phyloP scores from a whole-genome alignment of 2,329 filamentous ascomycete species.

The Thelonectria olida region DNA sequence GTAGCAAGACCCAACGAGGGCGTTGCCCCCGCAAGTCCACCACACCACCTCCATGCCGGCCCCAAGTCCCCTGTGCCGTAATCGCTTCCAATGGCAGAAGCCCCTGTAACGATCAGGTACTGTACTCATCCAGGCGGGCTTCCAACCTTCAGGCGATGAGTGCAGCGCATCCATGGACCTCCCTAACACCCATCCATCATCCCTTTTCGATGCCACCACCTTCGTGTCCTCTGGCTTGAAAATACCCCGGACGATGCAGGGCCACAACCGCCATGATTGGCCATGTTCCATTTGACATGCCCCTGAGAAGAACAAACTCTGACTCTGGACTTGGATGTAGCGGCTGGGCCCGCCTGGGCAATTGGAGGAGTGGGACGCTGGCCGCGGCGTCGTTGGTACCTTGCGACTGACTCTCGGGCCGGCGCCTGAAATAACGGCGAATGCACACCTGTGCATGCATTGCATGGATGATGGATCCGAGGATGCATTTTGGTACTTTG shows the following conservation, averaged over 20 bases:
- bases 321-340: conserved; percentile 25
- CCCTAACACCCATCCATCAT: not conserved
- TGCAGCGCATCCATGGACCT: not conserved
- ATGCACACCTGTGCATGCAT: conserved; percentile 7
- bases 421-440: conserved; percentile 7
- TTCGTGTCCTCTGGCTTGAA: not conserved
- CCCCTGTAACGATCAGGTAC: not conserved
- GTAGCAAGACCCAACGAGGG: not conserved
- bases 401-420: not conserved
- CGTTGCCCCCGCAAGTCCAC: not conserved
- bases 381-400: not conserved
- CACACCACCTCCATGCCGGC: not conserved
- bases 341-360: conserved; percentile 37
- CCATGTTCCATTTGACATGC: not conserved
- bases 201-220: not conserved
- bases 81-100: not conserved
- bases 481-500: conserved; percentile 11
- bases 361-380: conserved; percentile 17
- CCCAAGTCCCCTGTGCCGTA: not conserved
- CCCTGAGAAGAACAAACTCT: conserved; percentile 12
- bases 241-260: not conserved
- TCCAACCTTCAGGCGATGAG: not conserved
- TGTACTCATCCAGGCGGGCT: not conserved
- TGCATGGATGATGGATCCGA: too few species aligned
- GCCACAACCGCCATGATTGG: not conserved